Base-by-base conservation (phyloP, 352 stramenopile genomes). In the Phytophthora cryptogea region DNA sequence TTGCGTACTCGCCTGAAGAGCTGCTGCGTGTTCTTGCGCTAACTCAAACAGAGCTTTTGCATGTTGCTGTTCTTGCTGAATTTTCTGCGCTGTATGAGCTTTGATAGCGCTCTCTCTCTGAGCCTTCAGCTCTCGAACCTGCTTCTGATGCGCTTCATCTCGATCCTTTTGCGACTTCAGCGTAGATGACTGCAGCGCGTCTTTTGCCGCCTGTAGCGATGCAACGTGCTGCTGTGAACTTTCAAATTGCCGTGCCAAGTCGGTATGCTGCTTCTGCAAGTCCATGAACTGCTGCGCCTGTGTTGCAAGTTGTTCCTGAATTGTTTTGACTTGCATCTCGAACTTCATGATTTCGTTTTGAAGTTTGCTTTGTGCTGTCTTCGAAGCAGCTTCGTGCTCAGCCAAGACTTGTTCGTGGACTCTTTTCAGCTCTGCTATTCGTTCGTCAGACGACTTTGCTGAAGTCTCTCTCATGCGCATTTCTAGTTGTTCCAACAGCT, bases 91-190 rank as follows among this genome's bases (percentile, higher is more conserved):
- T 16, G 39, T 67, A 9, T 63, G 36, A 17, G n/a, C 26, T 16
- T 66, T 46, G 8, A 63, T 20, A 10, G 42, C 16, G 7, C 32
- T 68, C 20, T 81, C 77, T 10, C 63, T 49, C 42, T 82, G 59
- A 5, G 28, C 27, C 8, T 64, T 47, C 0, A 83, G 47, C 4
- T 70, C 72, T 37, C 75, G 59, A 16, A 86, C 28, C 47, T 78
- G 66, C 28, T 72, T 82, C 16, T 70, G 49, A 8, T 78, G 52
- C 20, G 59, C 41, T 26, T 79, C 66, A 30, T 88, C 73, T 26
- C 71, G 70, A 10, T 88, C 72, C 31, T 82, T 78, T 40, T 80
- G 70, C 0, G 44, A 48, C n/a, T 78, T 73, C 8, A 71, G 59
- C 0, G 54, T 50, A 1, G 62, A 23, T n/a, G 59, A 76, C 16